These are phyloP conservation scores for Thelephora ganbajun DNA, from an alignment of 768 basidiomycete species.

Conservation along the genomic window DNA sequence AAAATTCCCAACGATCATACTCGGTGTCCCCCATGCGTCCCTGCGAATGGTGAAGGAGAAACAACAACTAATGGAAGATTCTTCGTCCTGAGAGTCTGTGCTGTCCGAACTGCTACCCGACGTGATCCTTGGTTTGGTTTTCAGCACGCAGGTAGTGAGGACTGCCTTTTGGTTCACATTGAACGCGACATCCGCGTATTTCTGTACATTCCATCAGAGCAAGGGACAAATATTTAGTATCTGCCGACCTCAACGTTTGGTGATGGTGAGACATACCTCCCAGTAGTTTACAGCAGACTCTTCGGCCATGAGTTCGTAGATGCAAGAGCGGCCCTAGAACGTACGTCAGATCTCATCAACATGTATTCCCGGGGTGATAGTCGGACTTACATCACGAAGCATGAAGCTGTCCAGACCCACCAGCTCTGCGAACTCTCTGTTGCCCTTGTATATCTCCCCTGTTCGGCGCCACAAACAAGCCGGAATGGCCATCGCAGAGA, in stretches of 20 bases:
- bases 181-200: constrained; percentile 91
- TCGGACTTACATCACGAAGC: constrained; percentile 61
- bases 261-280: constrained; percentile 45
- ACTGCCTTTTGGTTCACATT: constrained; percentile 89
- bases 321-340: constrained; percentile 72
- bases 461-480: constrained; percentile 95
- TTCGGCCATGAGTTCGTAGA: constrained; percentile 98
- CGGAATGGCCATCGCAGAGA: constrained; percentile 92
- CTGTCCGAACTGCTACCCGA: constrained; percentile 19
- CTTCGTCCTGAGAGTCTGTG: constrained; percentile 32
- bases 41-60: constrained; percentile 84
- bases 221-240: not conserved
- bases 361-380: not conserved
- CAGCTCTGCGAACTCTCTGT: constrained; percentile 87
- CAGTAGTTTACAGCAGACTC: constrained; percentile 94
- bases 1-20: constrained; percentile 85
- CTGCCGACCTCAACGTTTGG: not conserved
- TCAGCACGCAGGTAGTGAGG: constrained; percentile 79
- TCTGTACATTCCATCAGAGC: constrained; percentile 28
- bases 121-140: constrained; percentile 53
- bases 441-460: constrained; percentile 97
- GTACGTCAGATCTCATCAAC: not conserved
- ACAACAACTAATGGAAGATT: constrained; percentile 73
- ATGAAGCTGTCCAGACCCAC: constrained; percentile 78
- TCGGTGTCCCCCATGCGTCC: constrained; percentile 78